These are phyloP conservation scores for Geranium brycei DNA, from an alignment of 345 rosid species.

Conservation along the genomic window DNA sequence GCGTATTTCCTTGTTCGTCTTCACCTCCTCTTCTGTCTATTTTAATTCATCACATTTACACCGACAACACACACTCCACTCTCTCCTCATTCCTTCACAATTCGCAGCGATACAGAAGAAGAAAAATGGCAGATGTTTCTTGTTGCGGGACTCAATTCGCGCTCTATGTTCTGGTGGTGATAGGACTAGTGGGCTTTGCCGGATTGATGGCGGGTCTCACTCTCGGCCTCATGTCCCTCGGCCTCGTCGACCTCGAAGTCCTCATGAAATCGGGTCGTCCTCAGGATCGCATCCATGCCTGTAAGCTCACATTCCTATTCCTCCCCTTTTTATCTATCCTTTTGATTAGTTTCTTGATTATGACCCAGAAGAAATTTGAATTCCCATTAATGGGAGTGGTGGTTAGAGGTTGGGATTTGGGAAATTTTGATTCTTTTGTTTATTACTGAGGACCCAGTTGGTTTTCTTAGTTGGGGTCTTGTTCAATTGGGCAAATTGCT, in stretches of 20 bases:
- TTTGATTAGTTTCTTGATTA: no score
- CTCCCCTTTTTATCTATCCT: background rate
- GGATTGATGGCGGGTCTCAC: constrained; percentile 96
- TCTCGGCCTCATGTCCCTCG: constrained; percentile 88
- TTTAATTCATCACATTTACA: background rate
- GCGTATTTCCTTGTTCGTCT: background rate
- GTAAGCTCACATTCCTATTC: constrained; percentile 15
- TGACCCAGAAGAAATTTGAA: background rate
- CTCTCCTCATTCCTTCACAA: background rate
- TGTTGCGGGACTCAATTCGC: constrained; percentile 47
- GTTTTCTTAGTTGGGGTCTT: background rate
- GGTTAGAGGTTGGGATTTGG: no score
- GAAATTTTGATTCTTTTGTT: no score
- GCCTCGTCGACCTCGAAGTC: constrained; percentile 91
- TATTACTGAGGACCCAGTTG: background rate
- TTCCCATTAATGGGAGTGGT: no score
- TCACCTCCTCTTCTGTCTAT: background rate
- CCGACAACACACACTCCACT: background rate
- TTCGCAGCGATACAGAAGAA: constrained; percentile 1
- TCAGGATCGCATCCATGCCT: constrained; percentile 69
- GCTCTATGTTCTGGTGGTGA: constrained; percentile 29
- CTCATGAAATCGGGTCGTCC: constrained; percentile 87
- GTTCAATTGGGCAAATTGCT: no score
- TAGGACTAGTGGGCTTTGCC: constrained; percentile 61
- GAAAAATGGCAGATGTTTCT: constrained; percentile 14